A percentile compares a stretch with the other conserved stretches of the same genome.
Evolutionary conservation across 2,329 filamentous ascomycete species (phyloP).

Genomic region (Pseudogymnoascus destructans): DNA sequence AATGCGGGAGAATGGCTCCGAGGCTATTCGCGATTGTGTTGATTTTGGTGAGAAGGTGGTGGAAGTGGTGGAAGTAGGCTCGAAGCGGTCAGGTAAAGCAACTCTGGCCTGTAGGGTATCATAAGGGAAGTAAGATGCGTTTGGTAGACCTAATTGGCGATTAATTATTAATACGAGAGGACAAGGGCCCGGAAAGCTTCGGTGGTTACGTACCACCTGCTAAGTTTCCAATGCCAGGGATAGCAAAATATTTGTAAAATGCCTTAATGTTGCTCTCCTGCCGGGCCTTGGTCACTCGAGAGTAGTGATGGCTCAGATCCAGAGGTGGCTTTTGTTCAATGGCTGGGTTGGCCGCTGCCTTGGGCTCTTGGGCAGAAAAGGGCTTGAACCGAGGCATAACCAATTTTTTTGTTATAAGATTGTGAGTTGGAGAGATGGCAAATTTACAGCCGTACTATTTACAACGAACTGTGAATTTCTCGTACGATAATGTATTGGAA

Average conservation of each 20-base stretch:
- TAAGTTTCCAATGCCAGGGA: constrained; percentile 48
- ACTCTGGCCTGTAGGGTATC: constrained; percentile 78
- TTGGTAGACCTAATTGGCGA: constrained; percentile 54
- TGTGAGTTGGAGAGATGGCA: neutral
- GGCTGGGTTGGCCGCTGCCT: neutral
- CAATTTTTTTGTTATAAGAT: neutral
- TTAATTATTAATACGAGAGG: constrained; percentile 1
- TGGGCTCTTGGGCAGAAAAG: constrained; percentile 1
- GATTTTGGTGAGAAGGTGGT: constrained; percentile 22
- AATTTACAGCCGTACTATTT: neutral
- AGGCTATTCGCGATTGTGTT: constrained; percentile 10
- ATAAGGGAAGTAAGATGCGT: constrained; percentile 73
- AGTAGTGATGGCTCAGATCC: constrained; percentile 71
- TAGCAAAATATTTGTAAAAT: constrained; percentile 73
- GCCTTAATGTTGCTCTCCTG: constrained; percentile 56
- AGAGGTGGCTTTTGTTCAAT: constrained; percentile 35
- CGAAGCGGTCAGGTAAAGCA: constrained; percentile 63
- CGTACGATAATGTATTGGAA: neutral
- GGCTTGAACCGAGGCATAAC: neutral
- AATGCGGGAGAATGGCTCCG: constrained; percentile 36
- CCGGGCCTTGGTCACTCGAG: constrained; percentile 52
- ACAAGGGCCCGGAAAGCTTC: neutral
- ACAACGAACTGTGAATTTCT: neutral
- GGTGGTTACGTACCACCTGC: constrained; percentile 41
- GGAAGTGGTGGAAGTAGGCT: neutral